Base-by-base conservation (phyloP, 257 asterid species). In the Mitragyna speciosa region DNA sequence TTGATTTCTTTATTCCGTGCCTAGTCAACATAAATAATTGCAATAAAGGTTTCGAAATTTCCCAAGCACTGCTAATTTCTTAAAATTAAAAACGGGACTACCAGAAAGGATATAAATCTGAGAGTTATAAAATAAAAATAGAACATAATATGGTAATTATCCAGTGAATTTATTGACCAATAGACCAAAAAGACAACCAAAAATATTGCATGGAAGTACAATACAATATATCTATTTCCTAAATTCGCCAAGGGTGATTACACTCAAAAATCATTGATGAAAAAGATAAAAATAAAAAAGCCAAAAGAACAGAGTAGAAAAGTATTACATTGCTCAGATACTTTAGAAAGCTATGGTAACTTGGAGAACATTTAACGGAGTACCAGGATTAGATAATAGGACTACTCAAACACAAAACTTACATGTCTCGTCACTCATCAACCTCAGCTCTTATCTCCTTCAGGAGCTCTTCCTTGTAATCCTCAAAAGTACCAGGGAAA, bases 391-490 rank as follows among this genome's bases (percentile, higher is more conserved):
- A 47, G 52, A 12, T 24, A 63, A 19, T 28, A 48, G 61, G 12
- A 73, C 17, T 7, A 12, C 0, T 39, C 52, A 65, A 73, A 31
- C 24, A 64, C 61, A 76, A 64, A 41, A 36, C 28, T 36, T 20
- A 58, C 63, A 41, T 5, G 48, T 77, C 45, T 31, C 71, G 74
- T 87, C 83, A 89, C 72, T 84, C 93, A 33, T 89, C 92, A 52
- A 91, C 90, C 85, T 89, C 94, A 0, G 88, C 89, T 80, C 89
- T 86, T 66, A 91, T 91, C 66, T 89, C 92, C 80, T 80, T 87
- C 63, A 89, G 78, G 52, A 91, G 96, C 76, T 89, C 92, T 49
- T 89, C 92, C 89, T 91, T 91, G 82, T 91, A 91, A n/a, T 91
- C 94, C 48, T 88, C 92, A 16, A 89, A 91, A 7, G 88, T 24